Evolutionary conservation across 1,284 basidiomycete genomes (phyloP), one percentile per base, ranked within the genome.

Genomic region (Sporisorium exsertum): DNA sequence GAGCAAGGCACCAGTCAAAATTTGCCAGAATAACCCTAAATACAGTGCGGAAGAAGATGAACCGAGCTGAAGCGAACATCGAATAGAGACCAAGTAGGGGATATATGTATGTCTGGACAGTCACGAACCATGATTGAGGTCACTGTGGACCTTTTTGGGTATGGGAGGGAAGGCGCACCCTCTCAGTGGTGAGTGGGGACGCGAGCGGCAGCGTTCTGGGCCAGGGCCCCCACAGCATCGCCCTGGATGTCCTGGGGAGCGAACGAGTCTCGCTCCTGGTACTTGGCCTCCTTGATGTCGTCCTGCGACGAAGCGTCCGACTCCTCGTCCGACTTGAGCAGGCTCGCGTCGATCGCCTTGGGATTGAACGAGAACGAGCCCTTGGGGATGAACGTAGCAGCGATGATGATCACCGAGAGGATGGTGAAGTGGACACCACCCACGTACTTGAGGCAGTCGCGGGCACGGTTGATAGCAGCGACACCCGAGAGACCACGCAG

Each of bases 281-380:
- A 67, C 55, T 73, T 68, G 51, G 57, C 54, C 59, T 77, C 73
- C 61, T 75, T 71, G 58, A 67, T 67, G 45, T 63, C 60, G 49
- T 66, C 64, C 50, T 65, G 63, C 5, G 64, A 43, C 1, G 64
- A 43, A 15, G 26, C 24, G 29, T 72, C 71, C 26, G 69, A 63
- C 62, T 75, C 80, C 61, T 82, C 81, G 52, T 80, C 72, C 22
- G 29, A 22, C 52, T 75, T 68, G 54, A 76, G 58, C 26, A 71
- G 68, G 37, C 56, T 57, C 1, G 37, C 65, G 62, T 81, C 78
- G 77, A 85, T 78, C 37, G 80, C 53, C 67, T 81, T 81, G 56
- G 86, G 86, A 81, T 86, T 86, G 79, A 86, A 59, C 7, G 84
- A 56, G 43, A 86, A 52, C 1, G 83, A 79, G 26, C 86, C 86